Percentiles rank a stretch among this genome's conserved stretches.
Evolutionary conservation across 306 rosid genomes (phyloP).

Genomic region (Prunus kanzakura): DNA sequence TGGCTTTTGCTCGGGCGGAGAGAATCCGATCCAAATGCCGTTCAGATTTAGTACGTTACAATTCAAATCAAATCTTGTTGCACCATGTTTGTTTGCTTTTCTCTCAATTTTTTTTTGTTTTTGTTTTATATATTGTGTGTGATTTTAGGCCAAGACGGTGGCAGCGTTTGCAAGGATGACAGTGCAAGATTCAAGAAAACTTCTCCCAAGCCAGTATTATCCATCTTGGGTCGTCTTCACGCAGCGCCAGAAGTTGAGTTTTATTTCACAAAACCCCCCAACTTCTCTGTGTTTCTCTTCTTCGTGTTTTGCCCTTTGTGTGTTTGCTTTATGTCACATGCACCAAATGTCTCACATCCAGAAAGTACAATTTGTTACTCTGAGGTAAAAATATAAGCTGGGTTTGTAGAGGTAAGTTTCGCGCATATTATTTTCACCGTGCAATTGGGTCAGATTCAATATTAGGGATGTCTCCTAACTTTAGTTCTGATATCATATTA

Average conservation of each 20-base stretch:
- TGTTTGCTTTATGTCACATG: background rate
- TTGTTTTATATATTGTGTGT: background rate
- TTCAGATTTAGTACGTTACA: constrained; percentile 50
- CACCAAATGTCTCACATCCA: background rate
- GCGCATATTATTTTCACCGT: too few relatives aligned
- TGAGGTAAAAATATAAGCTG: background rate
- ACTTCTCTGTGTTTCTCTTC: background rate
- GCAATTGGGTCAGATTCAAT: background rate
- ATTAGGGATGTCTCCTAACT: background rate
- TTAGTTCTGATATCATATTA: background rate
- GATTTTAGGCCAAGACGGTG: constrained; percentile 56
- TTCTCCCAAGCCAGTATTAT: constrained; percentile 56
- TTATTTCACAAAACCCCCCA: background rate
- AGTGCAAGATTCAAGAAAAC: constrained; percentile 71
- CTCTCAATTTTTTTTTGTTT: background rate
- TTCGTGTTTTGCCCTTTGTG: background rate
- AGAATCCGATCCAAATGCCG: constrained; percentile 66
- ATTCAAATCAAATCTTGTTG: background rate
- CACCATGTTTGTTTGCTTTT: background rate
- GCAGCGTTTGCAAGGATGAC: constrained; percentile 86
- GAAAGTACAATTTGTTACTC: background rate
- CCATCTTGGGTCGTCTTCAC: constrained; percentile 87
- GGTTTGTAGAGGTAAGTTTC: background rate
- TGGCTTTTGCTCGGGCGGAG: constrained; percentile 57
- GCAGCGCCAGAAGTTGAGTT: constrained; percentile 76